A percentile compares a stretch with the other conserved stretches of the same genome.
Evolutionary conservation across 352 stramenopile species (phyloP).

Genomic region (Phytophthora pini): DNA sequence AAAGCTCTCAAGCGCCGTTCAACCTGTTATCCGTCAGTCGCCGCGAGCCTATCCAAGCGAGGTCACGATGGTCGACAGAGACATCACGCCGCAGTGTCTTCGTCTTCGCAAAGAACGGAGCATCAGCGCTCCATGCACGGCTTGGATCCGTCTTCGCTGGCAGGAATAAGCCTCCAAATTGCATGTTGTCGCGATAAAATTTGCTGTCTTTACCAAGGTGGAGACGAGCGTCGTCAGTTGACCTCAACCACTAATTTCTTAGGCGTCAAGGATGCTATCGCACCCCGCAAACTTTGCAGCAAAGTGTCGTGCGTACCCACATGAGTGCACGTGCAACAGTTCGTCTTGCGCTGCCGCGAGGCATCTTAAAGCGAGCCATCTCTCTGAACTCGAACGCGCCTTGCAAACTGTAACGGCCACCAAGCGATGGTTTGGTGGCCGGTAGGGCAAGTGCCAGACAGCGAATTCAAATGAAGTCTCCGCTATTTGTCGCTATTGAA

Average conservation of each 20-base stretch:
- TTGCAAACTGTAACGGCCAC: background rate
- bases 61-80: slow-evolving; percentile 21
- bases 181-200: slow-evolving; percentile 8
- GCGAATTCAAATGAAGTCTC: background rate
- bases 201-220: slow-evolving; percentile 7
- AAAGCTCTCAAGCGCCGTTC: slow-evolving; percentile 6
- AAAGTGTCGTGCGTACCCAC: slow-evolving; percentile 31
- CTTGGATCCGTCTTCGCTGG: background rate
- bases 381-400: slow-evolving; percentile 19
- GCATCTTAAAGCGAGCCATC: too few relatives aligned
- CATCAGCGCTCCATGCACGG: slow-evolving; percentile 14
- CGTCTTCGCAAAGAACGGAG: slow-evolving; percentile 18
- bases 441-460: background rate
- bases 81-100: slow-evolving; percentile 18
- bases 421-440: too few relatives aligned
- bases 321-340: slow-evolving; percentile 16
- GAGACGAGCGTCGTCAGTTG: slow-evolving; percentile 5
- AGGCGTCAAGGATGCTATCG: slow-evolving; percentile 25
- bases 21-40: slow-evolving; percentile 33
- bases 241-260: slow-evolving; percentile 27
- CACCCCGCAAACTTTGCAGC: slow-evolving; percentile 16
- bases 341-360: background rate
- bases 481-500: background rate
- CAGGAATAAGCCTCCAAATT: slow-evolving; percentile 6
- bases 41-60: slow-evolving; percentile 31